Conservation (phyloP, 345 rosid species). For the Eucalyptus curtisii region DNA sequence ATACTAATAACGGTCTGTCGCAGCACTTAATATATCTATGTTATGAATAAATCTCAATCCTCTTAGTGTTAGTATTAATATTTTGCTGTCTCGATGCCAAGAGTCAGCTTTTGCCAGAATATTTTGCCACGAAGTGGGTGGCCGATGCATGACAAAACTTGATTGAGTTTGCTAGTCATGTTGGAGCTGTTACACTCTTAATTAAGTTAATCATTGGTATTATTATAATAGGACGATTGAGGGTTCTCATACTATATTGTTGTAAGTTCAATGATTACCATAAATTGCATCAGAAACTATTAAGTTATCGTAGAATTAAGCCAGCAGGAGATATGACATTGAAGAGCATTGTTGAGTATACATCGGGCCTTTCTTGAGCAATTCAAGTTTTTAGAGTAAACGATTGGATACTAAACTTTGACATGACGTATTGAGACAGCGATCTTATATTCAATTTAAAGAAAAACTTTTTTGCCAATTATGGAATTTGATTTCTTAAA, state of each 20-base stretch:
- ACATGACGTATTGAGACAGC: no score
- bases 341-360: neutral
- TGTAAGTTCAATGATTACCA: neutral
- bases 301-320: neutral
- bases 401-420: neutral
- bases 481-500: neutral
- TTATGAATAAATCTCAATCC: neutral
- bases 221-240: neutral
- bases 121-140: no score
- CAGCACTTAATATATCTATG: neutral
- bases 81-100: no score
- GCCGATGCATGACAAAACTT: no score
- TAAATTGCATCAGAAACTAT: neutral
- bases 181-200: neutral
- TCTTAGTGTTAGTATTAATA: neutral
- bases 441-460: neutral
- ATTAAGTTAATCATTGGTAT: neutral
- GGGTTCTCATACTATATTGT: neutral
- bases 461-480: neutral
- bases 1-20: neutral
- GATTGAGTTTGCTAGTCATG: no score
- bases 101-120: no score
- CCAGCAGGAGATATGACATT: neutral
- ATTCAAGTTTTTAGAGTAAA: no score
- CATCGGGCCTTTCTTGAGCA: no score